These are phyloP conservation scores for Saturnispora dispora DNA, from an alignment of 805 yeast genomes.

Conservation along the genomic window DNA sequence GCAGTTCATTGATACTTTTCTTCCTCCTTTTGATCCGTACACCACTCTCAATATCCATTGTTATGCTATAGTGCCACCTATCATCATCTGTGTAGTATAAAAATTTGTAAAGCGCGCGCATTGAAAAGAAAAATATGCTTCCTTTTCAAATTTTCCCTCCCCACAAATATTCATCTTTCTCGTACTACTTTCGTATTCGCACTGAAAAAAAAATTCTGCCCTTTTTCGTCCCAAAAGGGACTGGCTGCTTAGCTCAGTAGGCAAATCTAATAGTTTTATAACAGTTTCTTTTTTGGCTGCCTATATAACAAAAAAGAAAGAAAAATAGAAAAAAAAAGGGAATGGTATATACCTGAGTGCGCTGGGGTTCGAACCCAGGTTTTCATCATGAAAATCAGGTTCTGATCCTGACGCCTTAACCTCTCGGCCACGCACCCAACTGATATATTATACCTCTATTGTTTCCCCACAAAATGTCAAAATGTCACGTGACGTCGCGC, in stretches of 20 bases:
- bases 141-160: too few species aligned
- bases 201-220: neutral
- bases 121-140: too few species aligned
- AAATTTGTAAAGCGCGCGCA: neutral
- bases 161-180: neutral
- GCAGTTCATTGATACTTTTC: neutral
- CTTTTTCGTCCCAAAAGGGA: constrained; percentile 4
- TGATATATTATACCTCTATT: neutral
- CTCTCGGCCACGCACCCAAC: constrained; percentile 20
- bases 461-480: neutral
- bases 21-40: neutral
- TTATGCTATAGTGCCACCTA: too few species aligned
- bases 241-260: neutral
- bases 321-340: neutral
- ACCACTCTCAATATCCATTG: neutral
- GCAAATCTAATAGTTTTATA: neutral
- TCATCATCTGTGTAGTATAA: too few species aligned
- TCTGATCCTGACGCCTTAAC: constrained; percentile 20
- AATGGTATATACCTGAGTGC: constrained; percentile 9
- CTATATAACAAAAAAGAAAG: neutral
- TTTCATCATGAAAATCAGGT: constrained; percentile 18
- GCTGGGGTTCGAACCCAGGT: constrained; percentile 19
- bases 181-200: neutral
- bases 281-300: neutral
- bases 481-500: neutral